phyloP scores from a whole-genome alignment of 257 asterid genomes.

The Dorcoceras hygrometricum region DNA sequence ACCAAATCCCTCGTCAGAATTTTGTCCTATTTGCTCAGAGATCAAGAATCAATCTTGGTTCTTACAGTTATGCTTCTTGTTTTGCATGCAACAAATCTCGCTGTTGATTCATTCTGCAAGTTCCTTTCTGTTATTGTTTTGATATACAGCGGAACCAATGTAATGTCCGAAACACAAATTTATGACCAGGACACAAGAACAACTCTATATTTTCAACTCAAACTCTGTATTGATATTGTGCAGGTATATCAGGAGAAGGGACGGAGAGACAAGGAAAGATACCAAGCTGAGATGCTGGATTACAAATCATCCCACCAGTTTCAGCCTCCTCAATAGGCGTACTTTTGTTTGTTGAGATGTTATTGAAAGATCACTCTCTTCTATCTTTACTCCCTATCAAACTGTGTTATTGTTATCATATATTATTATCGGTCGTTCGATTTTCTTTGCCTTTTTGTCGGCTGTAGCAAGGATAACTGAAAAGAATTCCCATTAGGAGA shows the following conservation, averaged over 20 bases:
- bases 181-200: not conserved
- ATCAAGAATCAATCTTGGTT: not conserved
- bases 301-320: slow-evolving; percentile 55
- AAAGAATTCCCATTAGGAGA: not conserved
- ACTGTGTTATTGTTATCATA: not conserved
- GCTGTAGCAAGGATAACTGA: not conserved
- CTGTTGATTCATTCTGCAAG: not conserved
- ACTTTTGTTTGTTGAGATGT: slow-evolving; percentile 15
- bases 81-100: too few relatives aligned
- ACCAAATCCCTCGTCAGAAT: not conserved
- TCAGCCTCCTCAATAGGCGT: slow-evolving; percentile 25
- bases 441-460: slow-evolving; percentile 4
- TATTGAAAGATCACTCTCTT: slow-evolving; percentile 2
- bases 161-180: not conserved
- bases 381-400: slow-evolving; percentile 5
- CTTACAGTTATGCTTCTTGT: not conserved
- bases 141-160: not conserved
- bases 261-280: slow-evolving; percentile 77
- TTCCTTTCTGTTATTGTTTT: not conserved
- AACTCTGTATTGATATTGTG: slow-evolving; percentile 19
- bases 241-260: slow-evolving; percentile 95
- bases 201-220: not conserved
- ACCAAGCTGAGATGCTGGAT: slow-evolving; percentile 74
- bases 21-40: not conserved
- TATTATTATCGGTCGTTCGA: not conserved